Percentiles rank a stretch among this genome's conserved stretches.
These are phyloP conservation scores for Globisporangium alternatum DNA, from an alignment of 352 stramenopile species.

Conservation along the genomic window DNA sequence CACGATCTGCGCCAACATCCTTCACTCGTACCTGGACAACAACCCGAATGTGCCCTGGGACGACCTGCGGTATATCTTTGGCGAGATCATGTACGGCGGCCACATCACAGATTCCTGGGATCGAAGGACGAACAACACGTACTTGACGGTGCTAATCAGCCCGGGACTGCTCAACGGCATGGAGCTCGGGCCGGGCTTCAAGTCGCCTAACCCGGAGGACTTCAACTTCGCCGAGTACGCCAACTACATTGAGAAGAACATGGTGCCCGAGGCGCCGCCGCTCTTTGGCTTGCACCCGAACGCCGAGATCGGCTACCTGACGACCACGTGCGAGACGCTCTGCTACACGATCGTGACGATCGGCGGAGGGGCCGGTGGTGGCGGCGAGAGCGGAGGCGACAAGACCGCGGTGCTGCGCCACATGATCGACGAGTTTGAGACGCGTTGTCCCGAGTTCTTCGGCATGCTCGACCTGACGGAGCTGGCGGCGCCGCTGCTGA, in stretches of 20 bases:
- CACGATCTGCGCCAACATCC: constrained; percentile 94
- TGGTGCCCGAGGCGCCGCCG: constrained; percentile 90
- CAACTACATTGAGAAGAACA: constrained; percentile 93
- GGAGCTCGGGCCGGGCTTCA: constrained; percentile 94
- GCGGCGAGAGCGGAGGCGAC: constrained; percentile 61
- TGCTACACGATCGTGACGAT: constrained; percentile 94
- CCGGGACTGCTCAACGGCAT: constrained; percentile 82
- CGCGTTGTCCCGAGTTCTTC: constrained; percentile 90
- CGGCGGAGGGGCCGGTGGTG: constrained; percentile 61
- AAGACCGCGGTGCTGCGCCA: constrained; percentile 73
- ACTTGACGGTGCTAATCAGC: constrained; percentile 90
- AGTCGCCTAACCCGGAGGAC: constrained; percentile 84
- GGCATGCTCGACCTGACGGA: constrained; percentile 91
- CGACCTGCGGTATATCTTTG: constrained; percentile 95
- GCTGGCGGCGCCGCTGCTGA: constrained; percentile 84
- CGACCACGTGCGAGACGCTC: constrained; percentile 88
- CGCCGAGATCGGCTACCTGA: constrained; percentile 95
- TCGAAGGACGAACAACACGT: constrained; percentile 94
- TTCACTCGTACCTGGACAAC: constrained; percentile 93
- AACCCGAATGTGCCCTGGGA: constrained; percentile 92
- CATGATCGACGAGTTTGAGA: constrained; percentile 91
- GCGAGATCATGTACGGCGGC: constrained; percentile 96
- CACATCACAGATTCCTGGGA: constrained; percentile 97
- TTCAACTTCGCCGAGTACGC: constrained; percentile 83
- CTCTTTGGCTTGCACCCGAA: constrained; percentile 95